Percentiles rank a stretch among this genome's conserved stretches.
Evolutionary conservation across 2,329 filamentous ascomycete genomes (phyloP).

Genomic region (Colletotrichum orchidophilum): DNA sequence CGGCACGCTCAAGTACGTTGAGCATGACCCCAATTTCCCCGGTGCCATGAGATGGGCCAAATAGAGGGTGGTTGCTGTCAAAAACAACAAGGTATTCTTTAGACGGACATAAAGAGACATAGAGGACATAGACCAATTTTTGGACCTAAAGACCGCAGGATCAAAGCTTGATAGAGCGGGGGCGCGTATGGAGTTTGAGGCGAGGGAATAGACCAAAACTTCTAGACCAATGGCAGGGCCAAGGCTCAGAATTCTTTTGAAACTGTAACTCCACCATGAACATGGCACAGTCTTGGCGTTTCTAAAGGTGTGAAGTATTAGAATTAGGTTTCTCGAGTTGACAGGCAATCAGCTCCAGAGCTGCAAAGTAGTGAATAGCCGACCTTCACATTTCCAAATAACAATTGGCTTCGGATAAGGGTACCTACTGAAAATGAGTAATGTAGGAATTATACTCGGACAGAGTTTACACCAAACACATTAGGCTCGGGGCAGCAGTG

Average conservation of each 20-base stretch:
- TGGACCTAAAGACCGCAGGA: not conserved
- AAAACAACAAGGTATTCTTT: not conserved
- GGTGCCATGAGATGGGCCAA: constrained; percentile 49
- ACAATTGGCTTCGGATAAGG: too few relatives aligned
- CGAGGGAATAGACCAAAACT: not conserved
- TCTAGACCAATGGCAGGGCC: constrained; percentile 1
- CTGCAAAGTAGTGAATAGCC: not conserved
- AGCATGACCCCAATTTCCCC: constrained; percentile 47
- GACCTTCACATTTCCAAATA: not conserved
- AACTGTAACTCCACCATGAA: not conserved
- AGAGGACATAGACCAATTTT: constrained; percentile 12
- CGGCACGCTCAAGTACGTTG: constrained; percentile 58
- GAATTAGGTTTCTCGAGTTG: not conserved
- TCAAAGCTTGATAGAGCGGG: not conserved
- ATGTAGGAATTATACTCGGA: not conserved
- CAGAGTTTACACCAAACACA: not conserved
- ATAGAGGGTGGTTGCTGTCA: not conserved
- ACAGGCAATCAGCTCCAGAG: not conserved
- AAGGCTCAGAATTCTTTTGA: not conserved
- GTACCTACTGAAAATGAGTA: not conserved
- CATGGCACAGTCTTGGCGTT: not conserved
- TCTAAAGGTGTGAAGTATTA: not conserved
- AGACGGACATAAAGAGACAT: constrained; percentile 13
- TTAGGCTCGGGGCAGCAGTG: not conserved
- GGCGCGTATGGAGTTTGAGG: not conserved